A percentile compares a stretch with the other conserved stretches of the same genome.
Conservation (phyloP, 2,329 filamentous ascomycete species). For the Epichloe scottii region DNA sequence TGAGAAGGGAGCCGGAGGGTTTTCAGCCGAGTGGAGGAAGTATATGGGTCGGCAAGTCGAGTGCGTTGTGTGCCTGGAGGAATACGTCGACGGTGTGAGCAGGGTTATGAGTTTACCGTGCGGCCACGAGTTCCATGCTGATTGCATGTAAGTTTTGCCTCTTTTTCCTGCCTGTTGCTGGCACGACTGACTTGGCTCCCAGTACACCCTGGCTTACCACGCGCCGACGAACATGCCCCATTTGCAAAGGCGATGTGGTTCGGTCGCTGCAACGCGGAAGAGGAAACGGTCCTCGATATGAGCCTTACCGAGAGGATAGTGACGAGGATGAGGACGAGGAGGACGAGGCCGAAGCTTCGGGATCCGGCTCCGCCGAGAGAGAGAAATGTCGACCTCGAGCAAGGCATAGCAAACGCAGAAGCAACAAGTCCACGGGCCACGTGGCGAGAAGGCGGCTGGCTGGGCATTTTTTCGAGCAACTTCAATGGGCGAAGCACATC, state of each 20-base stretch:
- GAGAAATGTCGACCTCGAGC: conserved; percentile 29
- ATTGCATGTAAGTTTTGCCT: conserved; percentile 76
- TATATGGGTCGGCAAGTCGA: conserved; percentile 63
- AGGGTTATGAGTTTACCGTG: conserved; percentile 94
- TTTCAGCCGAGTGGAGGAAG: conserved; percentile 47
- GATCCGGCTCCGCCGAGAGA: conserved; percentile 18
- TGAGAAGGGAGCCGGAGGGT: conserved; percentile 33
- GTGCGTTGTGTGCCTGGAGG: conserved; percentile 92
- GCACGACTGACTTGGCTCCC: conserved; percentile 4
- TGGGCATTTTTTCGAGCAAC: conserved; percentile 24
- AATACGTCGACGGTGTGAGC: conserved; percentile 89
- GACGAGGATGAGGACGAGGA: conserved; percentile 28
- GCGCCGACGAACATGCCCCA: conserved; percentile 89
- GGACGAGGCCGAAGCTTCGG: conserved; percentile 19
- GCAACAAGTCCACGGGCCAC: conserved; percentile 8
- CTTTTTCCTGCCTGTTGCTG: too few species aligned
- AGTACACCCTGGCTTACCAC: conserved; percentile 97
- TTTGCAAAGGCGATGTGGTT: conserved; percentile 96
- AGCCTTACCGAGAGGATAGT: conserved; percentile 41
- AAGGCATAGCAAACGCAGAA: conserved; percentile 21
- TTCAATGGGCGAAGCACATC: conserved; percentile 9
- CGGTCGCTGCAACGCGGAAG: conserved; percentile 46
- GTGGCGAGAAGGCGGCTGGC: conserved; percentile 23
- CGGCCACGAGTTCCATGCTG: conserved; percentile 92
- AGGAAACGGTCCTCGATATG: conserved; percentile 38